A percentile compares a stretch with the other conserved stretches of the same genome.
phyloP scores from a whole-genome alignment of 2,329 filamentous ascomycete species.

The Huntiella omanensis region DNA sequence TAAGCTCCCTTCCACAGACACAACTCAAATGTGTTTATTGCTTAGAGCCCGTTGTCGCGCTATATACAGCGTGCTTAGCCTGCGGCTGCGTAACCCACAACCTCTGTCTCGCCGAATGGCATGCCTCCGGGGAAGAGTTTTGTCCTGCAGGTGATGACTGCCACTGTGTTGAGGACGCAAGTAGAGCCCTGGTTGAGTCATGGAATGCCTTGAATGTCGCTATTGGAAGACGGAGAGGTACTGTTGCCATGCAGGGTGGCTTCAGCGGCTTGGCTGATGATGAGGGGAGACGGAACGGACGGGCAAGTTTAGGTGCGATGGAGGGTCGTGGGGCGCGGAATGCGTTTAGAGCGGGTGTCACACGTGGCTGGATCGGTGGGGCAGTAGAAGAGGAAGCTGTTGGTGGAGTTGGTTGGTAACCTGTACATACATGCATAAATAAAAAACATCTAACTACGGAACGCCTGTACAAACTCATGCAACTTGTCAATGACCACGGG shows the following conservation, averaged over 20 bases:
- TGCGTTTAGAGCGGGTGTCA: not conserved
- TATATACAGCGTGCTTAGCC: constrained; percentile 41
- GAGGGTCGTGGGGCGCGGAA: not conserved
- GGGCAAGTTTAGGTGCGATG: not conserved
- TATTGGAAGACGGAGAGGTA: constrained; percentile 12
- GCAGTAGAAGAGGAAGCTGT: not conserved
- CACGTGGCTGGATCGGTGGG: not conserved
- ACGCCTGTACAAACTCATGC: constrained; percentile 84
- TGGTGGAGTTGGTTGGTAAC: not conserved
- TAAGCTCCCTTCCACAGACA: not conserved
- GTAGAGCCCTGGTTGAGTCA: constrained; percentile 38
- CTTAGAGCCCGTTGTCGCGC: constrained; percentile 37
- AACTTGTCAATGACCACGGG: constrained; percentile 88
- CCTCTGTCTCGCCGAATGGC: constrained; percentile 39
- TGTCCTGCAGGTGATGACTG: constrained; percentile 50
- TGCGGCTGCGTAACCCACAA: constrained; percentile 46
- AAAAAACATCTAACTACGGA: constrained; percentile 42
- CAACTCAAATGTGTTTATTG: constrained; percentile 46
- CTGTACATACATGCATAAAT: not conserved
- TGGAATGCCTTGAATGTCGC: constrained; percentile 37
- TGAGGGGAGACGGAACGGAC: not conserved
- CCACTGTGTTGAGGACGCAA: constrained; percentile 37
- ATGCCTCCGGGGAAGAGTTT: constrained; percentile 32
- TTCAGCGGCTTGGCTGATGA: constrained; percentile 12
- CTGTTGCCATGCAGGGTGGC: constrained; percentile 6